Evolutionary conservation across 257 asterid genomes (phyloP), one percentile per base, ranked within the genome.

Genomic region (Nyctanthes arbortristis): DNA sequence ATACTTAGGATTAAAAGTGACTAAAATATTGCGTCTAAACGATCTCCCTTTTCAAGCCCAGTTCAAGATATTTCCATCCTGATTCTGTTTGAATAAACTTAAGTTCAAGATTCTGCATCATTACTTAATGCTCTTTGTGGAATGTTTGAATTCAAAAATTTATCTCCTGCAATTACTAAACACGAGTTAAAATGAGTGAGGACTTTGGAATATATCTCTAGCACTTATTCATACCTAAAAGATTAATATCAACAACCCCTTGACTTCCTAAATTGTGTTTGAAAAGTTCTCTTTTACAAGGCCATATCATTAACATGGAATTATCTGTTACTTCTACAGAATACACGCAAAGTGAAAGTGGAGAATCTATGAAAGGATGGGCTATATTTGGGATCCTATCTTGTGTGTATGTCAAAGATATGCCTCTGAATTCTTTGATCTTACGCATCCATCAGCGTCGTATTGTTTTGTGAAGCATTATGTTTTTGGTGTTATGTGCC

Each of bases 371-470:
- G 57, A 78, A 68, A 83, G 96, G 97, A 84, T 91, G 98, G 98
- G 92, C 94, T 61, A 81, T 83, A 76, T 91, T 93, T 74, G 98
- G 96, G 69, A 85, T 93, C 71, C 2, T 91, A 54, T 87, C 96
- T 49, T 93, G 96, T 92, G 65, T 87, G 98, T 91, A 93, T 33
- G 94, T 69, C 56, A 54, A 35, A 52, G 60, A 31, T 43, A 24
- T 69, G 47, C 43, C 69, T 20, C 70, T 14, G 9, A 11, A 47
- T 49, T 60, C 61, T n/a, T 67, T 45, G 28, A 52, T 47, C 20
- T 62, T 43, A 66, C 9, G 28, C 4, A 10, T 22, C 27, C 61
- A 18, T 49, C 22, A 67, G 27, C 12, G 49, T 36, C 33, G 7
- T 35, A 52, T 55, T 12, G 18, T 66, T 29, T 32, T 47, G 43